Evolutionary conservation across 2,329 filamentous ascomycete species (phyloP).

Genomic region (Fragosphaeria purpurea): DNA sequence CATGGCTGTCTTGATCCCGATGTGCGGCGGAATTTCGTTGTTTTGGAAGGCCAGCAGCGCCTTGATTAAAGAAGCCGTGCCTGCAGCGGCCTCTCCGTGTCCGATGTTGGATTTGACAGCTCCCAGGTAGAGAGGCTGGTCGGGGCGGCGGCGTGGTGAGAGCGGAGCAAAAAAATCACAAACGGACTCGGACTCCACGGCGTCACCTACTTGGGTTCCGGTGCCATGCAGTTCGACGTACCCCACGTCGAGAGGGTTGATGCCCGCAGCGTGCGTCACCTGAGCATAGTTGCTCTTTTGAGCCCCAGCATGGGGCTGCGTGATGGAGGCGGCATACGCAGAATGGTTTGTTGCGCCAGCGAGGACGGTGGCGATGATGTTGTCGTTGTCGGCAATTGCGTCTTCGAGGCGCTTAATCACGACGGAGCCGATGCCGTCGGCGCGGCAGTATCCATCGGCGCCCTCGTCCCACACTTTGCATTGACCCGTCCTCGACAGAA

Average conservation of each 20-base stretch:
- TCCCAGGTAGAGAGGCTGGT: conserved; percentile 50
- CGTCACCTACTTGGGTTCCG: conserved; percentile 76
- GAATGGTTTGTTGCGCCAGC: conserved; percentile 74
- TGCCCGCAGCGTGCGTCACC: conserved; percentile 60
- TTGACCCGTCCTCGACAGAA: conserved; percentile 64
- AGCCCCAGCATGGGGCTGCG: conserved; percentile 67
- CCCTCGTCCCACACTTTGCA: conserved; percentile 75
- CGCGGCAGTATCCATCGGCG: conserved; percentile 75
- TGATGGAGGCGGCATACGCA: conserved; percentile 72
- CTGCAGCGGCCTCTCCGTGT: conserved; percentile 52
- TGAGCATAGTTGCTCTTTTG: conserved; percentile 62
- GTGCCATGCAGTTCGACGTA: conserved; percentile 90
- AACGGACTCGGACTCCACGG: conserved; percentile 72
- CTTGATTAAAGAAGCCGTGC: conserved; percentile 53
- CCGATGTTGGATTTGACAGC: conserved; percentile 56
- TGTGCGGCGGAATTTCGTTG: conserved; percentile 52
- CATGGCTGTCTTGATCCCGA: conserved; percentile 55
- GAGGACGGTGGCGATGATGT: conserved; percentile 63
- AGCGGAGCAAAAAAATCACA: conserved; percentile 43
- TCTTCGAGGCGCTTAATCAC: conserved; percentile 73
- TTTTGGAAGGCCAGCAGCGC: conserved; percentile 56
- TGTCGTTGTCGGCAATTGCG: conserved; percentile 67
- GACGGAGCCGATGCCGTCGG: conserved; percentile 60
- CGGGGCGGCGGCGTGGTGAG: conserved; percentile 31
- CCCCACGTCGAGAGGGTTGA: conserved; percentile 66